phyloP scores from a whole-genome alignment of 805 yeast genomes.

The Hanseniaspora guilliermondii region DNA sequence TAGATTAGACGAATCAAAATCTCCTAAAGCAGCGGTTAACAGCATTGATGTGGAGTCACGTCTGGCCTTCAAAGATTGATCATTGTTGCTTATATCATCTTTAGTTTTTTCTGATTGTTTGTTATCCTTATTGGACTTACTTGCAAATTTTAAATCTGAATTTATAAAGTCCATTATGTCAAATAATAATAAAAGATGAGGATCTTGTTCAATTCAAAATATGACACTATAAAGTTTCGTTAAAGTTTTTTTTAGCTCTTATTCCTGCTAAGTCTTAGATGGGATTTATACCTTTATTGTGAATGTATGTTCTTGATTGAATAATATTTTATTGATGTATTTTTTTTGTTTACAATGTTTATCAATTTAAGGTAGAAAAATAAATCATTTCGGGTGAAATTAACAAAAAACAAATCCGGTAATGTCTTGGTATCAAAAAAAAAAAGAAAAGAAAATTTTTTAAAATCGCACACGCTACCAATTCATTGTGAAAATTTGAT shows the following conservation, averaged over 20 bases:
- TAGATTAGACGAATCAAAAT: slow-evolving; percentile 3
- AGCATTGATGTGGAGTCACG: slow-evolving; percentile 12
- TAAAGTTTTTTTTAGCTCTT: not conserved
- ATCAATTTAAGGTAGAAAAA: not conserved
- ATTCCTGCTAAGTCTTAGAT: too few relatives aligned
- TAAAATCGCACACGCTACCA: not conserved
- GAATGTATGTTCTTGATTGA: not conserved
- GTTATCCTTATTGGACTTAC: not conserved
- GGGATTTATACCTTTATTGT: too few relatives aligned
- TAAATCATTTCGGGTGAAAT: not conserved
- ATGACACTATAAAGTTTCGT: not conserved
- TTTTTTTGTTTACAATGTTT: not conserved
- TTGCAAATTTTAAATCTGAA: not conserved
- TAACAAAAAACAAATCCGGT: not conserved
- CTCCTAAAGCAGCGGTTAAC: slow-evolving; percentile 1
- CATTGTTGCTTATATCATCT: not conserved
- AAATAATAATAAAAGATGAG: too few relatives aligned
- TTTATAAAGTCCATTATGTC: slow-evolving; percentile 4
- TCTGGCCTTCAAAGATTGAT: not conserved
- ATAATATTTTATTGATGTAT: not conserved
- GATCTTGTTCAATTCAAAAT: too few relatives aligned
- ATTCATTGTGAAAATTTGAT: not conserved
- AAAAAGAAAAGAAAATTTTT: slow-evolving; percentile 1
- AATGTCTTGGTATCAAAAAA: not conserved
- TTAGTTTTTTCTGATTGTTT: not conserved